Conservation (phyloP, 768 basidiomycete genomes). For the Agrocybe praecox region DNA sequence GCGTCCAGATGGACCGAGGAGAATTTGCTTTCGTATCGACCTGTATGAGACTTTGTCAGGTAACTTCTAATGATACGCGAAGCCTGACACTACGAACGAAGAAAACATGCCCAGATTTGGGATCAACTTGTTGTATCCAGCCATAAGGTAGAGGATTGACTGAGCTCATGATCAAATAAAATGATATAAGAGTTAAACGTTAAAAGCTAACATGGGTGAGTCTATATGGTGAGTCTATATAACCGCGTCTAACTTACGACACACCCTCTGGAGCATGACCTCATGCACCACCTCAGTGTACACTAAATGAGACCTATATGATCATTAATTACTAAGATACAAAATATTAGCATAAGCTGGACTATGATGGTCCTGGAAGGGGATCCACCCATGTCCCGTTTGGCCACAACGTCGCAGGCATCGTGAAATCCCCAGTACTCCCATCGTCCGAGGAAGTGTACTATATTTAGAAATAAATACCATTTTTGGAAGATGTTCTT, state of each 20-base stretch:
- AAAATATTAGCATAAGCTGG: neutral
- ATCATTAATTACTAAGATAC: constrained; percentile 1
- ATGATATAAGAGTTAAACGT: neutral
- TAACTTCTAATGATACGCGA: neutral
- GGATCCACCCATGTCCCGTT: constrained; percentile 87
- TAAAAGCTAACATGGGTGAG: too few species aligned
- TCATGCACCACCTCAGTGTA: constrained; percentile 4
- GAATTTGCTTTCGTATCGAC: constrained; percentile 67
- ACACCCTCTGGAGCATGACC: constrained; percentile 12
- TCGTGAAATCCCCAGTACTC: constrained; percentile 74
- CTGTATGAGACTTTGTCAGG: constrained; percentile 27
- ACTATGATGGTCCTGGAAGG: constrained; percentile 62
- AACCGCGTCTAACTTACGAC: constrained; percentile 9
- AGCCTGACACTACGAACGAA: constrained; percentile 37
- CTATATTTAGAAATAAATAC: constrained; percentile 32
- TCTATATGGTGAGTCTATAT: too few species aligned
- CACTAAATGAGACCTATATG: neutral
- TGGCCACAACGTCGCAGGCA: constrained; percentile 71
- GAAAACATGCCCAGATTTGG: constrained; percentile 42
- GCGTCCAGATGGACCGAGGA: constrained; percentile 70
- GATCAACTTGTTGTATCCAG: constrained; percentile 56
- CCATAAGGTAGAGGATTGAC: constrained; percentile 50
- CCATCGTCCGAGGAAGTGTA: constrained; percentile 41
- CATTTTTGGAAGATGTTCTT: neutral
- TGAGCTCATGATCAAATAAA: constrained; percentile 4